phyloP scores from a whole-genome alignment of 306 rosid genomes.

The Macrotyloma uniflorum region DNA sequence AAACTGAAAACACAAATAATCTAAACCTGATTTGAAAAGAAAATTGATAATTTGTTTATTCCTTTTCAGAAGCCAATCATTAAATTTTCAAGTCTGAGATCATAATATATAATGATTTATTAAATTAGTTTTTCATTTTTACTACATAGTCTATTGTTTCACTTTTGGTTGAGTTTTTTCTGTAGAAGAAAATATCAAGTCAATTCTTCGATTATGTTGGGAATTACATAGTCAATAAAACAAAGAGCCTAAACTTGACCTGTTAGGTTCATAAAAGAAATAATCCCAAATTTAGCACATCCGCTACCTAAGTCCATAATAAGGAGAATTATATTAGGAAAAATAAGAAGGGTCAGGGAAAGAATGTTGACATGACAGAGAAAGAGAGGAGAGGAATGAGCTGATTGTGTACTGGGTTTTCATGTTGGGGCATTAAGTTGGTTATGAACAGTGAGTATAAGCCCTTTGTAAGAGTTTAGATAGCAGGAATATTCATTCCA shows the following conservation, averaged over 20 bases:
- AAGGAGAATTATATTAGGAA: not conserved
- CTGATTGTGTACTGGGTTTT: not conserved
- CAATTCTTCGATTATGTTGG: conserved; percentile 7
- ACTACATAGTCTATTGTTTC: conserved; percentile 28
- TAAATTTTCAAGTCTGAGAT: not conserved
- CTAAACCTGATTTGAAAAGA: not conserved
- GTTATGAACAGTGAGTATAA: too few species aligned
- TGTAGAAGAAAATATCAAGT: not conserved
- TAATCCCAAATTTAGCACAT: not conserved
- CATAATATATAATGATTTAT: not conserved
- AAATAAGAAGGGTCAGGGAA: not conserved
- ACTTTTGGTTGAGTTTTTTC: conserved; percentile 23
- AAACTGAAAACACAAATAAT: conserved; percentile 23
- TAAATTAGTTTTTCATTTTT: conserved; percentile 8
- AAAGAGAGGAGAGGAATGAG: not conserved
- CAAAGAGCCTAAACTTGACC: not conserved
- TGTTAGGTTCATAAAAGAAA: not conserved
- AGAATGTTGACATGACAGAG: not conserved
- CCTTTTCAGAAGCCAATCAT: not conserved
- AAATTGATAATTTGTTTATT: not conserved
- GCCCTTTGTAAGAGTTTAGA: not conserved
- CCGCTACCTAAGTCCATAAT: not conserved
- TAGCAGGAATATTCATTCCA: not conserved
- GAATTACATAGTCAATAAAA: conserved; percentile 14
- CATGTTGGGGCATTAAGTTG: not conserved